These are phyloP conservation scores for Acacia melanoxylon DNA, from an alignment of 306 rosid genomes.

Conservation along the genomic window DNA sequence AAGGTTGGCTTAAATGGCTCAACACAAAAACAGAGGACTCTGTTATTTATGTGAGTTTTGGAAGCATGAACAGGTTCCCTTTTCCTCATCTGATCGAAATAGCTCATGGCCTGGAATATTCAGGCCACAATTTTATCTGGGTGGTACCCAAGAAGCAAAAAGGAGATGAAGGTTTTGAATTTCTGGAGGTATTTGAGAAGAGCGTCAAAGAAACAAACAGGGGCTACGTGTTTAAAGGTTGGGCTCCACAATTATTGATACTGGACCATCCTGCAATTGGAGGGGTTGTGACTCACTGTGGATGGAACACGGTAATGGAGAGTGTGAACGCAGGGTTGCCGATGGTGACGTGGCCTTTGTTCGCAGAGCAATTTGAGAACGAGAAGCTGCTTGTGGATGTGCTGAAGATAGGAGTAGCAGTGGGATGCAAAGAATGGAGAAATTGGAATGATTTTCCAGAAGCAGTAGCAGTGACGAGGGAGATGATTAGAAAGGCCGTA, in stretches of 20 bases:
- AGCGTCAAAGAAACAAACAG: slow-evolving; percentile 5
- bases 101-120: slow-evolving; percentile 10
- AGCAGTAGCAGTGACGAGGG: slow-evolving; percentile 21
- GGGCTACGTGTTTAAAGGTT: slow-evolving; percentile 34
- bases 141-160: not conserved
- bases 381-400: slow-evolving; percentile 23
- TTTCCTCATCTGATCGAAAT: not conserved
- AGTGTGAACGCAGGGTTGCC: slow-evolving; percentile 41
- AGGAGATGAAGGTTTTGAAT: not conserved
- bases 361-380: slow-evolving; percentile 41
- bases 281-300: slow-evolving; percentile 36
- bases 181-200: not conserved
- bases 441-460: slow-evolving; percentile 34
- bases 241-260: slow-evolving; percentile 42
- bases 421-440: slow-evolving; percentile 38
- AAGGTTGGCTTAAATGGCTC: slow-evolving; percentile 41
- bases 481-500: slow-evolving; percentile 24
- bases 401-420: slow-evolving; percentile 6
- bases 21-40: slow-evolving; percentile 26
- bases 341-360: slow-evolving; percentile 41
- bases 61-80: slow-evolving; percentile 20
- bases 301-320: slow-evolving; percentile 42
- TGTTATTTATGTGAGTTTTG: slow-evolving; percentile 20
- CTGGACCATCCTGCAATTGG: slow-evolving; percentile 32
- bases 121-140: not conserved